Base-by-base conservation (phyloP, 805 yeast species). In the Lipomyces yamadae region DNA sequence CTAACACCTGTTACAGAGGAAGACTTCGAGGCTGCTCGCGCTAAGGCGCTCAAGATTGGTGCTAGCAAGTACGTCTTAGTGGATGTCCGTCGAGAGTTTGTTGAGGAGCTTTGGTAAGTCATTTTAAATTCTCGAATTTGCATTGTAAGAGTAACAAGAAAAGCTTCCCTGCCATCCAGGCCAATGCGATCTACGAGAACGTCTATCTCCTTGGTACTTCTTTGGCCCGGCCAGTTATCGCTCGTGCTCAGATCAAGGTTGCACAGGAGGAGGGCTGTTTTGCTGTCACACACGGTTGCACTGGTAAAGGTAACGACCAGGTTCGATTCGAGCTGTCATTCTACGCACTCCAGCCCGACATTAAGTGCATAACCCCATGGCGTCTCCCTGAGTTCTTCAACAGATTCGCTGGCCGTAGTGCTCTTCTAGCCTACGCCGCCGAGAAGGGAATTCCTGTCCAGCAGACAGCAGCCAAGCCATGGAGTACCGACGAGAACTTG, bases 291-390 rank as follows among this genome's bases (percentile, higher is more conserved):
- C 99, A 95, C 81, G 99, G 99, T 72, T 95, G 99, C 83, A 95
- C 99, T 73, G 99, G 99, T 83, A 95, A 95, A 84, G 99, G 99
- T 83, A 95, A 95, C 79, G 99, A 95, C 81, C 99, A 95, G 83
- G 98, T 95, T 72, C 90, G 99, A 82, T 95, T 95, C 79, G 99
- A 95, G 83, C 84, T 95, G 69, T 89, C 96, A 7, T 95, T 95
- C 85, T 95, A 95, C 81, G 99, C 98, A 48, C 86, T 95, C 80
- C 93, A 95, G 83, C 99, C 99, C 55, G 98, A 93, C 77, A 97
- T 95, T 74, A 83, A 86, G 78, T 97, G 92, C 74, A 94, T 95
- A 82, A 97, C 99, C 56, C 99, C 99, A 79, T 95, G 99, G 99
- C 91, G 99, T 86, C 91, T 90, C 78, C 99, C 99, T 39, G 89